These are phyloP conservation scores for Picea glauca DNA, from an alignment of 75 land plant species.

Conservation along the genomic window DNA sequence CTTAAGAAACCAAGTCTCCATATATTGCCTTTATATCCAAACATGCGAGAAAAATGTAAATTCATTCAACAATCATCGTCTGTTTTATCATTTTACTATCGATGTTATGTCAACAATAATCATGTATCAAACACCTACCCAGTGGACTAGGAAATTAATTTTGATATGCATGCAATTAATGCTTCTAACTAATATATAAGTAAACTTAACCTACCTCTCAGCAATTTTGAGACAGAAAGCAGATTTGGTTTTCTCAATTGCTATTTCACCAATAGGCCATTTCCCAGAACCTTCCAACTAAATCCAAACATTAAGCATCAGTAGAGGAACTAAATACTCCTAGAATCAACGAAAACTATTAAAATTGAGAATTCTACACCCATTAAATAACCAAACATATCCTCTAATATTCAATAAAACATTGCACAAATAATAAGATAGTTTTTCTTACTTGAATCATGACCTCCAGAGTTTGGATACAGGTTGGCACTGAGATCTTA, in stretches of 20 bases:
- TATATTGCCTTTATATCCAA: too few species aligned
- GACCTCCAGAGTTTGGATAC: background rate
- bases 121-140: too few species aligned
- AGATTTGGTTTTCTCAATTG: constrained; percentile 63
- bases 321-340: background rate
- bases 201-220: constrained; percentile 49
- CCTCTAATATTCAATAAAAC: background rate
- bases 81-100: too few species aligned
- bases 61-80: too few species aligned
- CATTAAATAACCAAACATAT: background rate
- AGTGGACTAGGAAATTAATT: too few species aligned
- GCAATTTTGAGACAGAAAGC: constrained; percentile 90
- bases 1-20: too few species aligned
- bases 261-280: constrained; percentile 81
- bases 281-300: constrained; percentile 96
- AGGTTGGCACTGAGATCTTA: too few species aligned
- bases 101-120: too few species aligned
- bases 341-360: background rate
- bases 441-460: constrained; percentile 69
- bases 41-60: too few species aligned
- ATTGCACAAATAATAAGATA: background rate
- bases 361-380: background rate
- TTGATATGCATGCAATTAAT: too few species aligned
- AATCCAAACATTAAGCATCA: constrained; percentile 11
- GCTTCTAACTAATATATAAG: too few species aligned